Base-by-base conservation (phyloP, 306 rosid species). In the Pyrus pyrifolia region DNA sequence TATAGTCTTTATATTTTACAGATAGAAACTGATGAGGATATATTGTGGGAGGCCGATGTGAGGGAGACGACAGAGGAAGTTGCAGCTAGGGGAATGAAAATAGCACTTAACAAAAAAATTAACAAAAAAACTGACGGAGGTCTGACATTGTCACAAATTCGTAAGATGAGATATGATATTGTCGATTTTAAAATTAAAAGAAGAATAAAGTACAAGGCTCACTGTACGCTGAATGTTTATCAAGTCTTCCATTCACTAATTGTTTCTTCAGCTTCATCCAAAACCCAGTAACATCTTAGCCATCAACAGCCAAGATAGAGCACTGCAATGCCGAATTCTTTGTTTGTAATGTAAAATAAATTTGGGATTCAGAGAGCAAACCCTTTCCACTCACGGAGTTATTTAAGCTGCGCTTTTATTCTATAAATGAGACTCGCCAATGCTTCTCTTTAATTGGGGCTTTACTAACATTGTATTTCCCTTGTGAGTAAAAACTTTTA, bases 31-130 rank as follows among this genome's bases (percentile, higher is more conserved):
- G 87, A 93, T 25, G 94, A 93, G 79, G 97, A 93, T 86, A 76
- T 59, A 59, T 73, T 86, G 83, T 90, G 97, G 97, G 87, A 86
- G 90, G 88, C 89, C 38, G 51, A 85, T 79, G 87, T 89, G 57
- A 83, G 97, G 87, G 97, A 93, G 90, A 89, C 92, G 64, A 93
- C 83, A 75, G 97, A 90, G 76, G 97, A 93, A 72, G 87, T 93
- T 65, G 88, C 88, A 75, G 88, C 86, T 18, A 83, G 97, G 83
- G 97, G 97, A 70, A 49, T 85, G 82, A 70, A 93, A 79, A n/a
- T n/a, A n/a, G n/a, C n/a, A n/a, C 27, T 25, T 25, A 25, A 25
- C 27, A 1, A 2, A 25, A 25, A 25, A 25, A 25, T 25, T 25
- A 25, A 25, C 2, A 1, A 2, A 25, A 25, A 25, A 25, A 25